phyloP scores from a whole-genome alignment of 768 basidiomycete species.

The Pisolithus marmoratus region DNA sequence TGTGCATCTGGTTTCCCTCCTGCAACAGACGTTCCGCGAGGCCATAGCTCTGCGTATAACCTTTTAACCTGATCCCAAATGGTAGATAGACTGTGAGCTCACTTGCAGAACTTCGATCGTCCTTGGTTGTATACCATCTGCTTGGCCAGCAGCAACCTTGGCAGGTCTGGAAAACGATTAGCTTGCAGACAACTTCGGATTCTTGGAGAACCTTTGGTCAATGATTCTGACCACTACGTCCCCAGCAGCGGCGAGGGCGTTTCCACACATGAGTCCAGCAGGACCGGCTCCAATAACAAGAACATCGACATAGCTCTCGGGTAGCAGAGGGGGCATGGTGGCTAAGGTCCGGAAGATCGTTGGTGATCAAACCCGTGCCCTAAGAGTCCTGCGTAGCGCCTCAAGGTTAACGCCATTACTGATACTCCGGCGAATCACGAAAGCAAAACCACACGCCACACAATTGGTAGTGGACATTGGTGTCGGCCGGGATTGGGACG shows the following conservation, averaged over 20 bases:
- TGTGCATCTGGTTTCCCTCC: constrained; percentile 65
- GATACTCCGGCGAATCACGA: neutral
- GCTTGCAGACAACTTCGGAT: neutral
- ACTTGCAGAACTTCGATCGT: constrained; percentile 53
- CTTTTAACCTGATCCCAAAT: neutral
- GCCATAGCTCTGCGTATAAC: constrained; percentile 59
- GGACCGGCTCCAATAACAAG: constrained; percentile 47
- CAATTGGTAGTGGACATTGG: neutral
- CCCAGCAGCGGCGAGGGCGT: constrained; percentile 42
- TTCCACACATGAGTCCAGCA: constrained; percentile 63
- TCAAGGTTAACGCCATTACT: too few species aligned
- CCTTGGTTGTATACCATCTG: constrained; percentile 51
- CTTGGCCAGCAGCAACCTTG: constrained; percentile 43
- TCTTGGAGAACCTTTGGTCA: constrained; percentile 35
- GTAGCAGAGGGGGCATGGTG: neutral
- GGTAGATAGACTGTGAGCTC: neutral
- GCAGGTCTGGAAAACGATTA: constrained; percentile 26
- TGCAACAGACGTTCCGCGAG: constrained; percentile 57
- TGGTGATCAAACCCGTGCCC: neutral
- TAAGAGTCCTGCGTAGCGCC: too few species aligned
- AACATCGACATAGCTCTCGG: constrained; percentile 37
- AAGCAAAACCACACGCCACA: neutral
- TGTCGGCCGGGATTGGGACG: too few species aligned
- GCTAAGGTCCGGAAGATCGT: too few species aligned
- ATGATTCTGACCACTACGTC: constrained; percentile 38